Evolutionary conservation across 1,284 basidiomycete species (phyloP).

Genomic region (Phylloboletellus chloephorus): DNA sequence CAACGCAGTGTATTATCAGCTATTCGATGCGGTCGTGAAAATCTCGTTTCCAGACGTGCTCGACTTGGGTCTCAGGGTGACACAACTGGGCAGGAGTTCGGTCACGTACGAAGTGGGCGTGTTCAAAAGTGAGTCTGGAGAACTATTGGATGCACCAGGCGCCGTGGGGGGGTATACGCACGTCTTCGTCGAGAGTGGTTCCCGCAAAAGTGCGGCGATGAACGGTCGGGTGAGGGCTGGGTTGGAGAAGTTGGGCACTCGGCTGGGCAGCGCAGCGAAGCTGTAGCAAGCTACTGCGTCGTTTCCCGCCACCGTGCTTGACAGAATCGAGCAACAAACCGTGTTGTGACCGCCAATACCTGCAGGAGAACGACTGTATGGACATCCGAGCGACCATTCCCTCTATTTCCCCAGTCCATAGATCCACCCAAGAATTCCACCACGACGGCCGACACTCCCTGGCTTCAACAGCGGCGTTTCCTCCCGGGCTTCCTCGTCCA

Average conservation of each 20-base stretch:
- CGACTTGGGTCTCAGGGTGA: conserved; percentile 61
- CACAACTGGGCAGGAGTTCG: conserved; percentile 61
- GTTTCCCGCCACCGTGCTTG: no score
- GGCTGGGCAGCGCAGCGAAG: conserved; percentile 5
- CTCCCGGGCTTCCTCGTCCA: conserved; percentile 15
- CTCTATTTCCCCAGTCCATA: conserved; percentile 21
- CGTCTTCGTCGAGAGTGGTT: conserved; percentile 64
- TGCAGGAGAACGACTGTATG: not conserved
- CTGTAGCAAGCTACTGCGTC: conserved; percentile 8
- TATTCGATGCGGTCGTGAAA: conserved; percentile 74
- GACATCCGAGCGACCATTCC: not conserved
- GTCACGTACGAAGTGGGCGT: conserved; percentile 72
- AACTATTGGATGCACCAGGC: conserved; percentile 37
- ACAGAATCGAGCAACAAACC: no score
- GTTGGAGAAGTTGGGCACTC: conserved; percentile 13
- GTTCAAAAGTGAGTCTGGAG: conserved; percentile 37
- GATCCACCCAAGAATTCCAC: conserved; percentile 29
- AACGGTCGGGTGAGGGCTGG: conserved; percentile 10
- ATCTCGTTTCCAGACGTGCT: conserved; percentile 65
- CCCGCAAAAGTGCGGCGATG: conserved; percentile 51
- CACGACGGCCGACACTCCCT: conserved; percentile 14
- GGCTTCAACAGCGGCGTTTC: conserved; percentile 29
- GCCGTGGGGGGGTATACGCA: conserved; percentile 77
- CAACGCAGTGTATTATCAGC: conserved; percentile 73
- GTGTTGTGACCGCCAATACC: not conserved